Conservation (phyloP, 495 filamentous ascomycete species). For the Trichoderma orchidacearum region DNA sequence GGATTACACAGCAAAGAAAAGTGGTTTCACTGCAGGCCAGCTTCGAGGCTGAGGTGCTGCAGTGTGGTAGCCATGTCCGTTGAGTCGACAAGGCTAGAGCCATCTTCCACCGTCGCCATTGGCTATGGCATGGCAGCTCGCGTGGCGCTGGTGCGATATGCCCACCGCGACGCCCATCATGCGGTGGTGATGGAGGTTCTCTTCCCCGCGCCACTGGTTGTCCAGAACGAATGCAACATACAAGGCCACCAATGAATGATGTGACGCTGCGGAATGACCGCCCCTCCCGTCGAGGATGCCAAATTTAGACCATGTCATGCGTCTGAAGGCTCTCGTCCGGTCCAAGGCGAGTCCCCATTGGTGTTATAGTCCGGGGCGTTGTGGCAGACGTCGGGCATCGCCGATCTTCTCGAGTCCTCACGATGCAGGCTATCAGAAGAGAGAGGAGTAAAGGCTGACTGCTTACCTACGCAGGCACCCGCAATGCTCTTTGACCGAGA, state of each 20-base stretch:
- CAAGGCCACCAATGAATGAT: background rate
- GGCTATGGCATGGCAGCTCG: background rate
- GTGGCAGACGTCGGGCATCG: too few relatives aligned
- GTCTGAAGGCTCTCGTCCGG: too few relatives aligned
- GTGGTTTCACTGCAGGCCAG: background rate
- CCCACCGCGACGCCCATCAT: background rate
- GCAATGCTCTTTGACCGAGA: too few relatives aligned
- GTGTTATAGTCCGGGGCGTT: background rate
- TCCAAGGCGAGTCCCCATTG: background rate
- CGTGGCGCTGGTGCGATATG: background rate
- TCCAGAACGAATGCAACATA: background rate
- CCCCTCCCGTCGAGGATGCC: background rate
- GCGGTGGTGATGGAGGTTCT: background rate
- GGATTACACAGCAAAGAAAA: background rate
- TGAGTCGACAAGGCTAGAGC: background rate
- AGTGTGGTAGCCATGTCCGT: background rate
- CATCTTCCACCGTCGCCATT: background rate
- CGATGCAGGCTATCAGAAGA: too few relatives aligned
- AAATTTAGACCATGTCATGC: background rate
- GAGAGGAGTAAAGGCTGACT: too few relatives aligned
- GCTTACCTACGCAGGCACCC: too few relatives aligned
- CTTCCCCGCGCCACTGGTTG: background rate
- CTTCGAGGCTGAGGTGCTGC: background rate
- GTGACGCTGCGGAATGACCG: background rate
- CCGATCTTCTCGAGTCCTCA: too few relatives aligned